Base-by-base conservation (phyloP, 2,329 filamentous ascomycete genomes). In the Trichoderma arundinaceum region DNA sequence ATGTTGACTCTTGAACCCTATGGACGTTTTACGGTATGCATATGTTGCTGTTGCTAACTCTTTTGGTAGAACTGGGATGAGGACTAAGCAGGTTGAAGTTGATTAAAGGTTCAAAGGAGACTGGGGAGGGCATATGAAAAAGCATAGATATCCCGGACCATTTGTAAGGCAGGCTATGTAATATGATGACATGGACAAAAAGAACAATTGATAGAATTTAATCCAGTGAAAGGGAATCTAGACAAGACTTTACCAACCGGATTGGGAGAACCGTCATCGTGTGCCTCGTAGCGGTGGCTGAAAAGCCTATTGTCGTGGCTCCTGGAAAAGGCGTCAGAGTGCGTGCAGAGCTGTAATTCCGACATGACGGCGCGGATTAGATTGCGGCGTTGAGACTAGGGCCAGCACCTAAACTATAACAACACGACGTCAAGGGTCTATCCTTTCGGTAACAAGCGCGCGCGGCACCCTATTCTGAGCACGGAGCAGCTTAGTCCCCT, bases 1-100 rank as follows among this genome's bases (percentile, higher is more conserved):
- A 2, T 46, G 41, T 15, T 46, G 13, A 35, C 2, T 2, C 17
- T 15, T 19, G 22, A 28, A 15, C 35, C 13, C 10, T 38, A 7
- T 52, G 57, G 17, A 13, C 44, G 1, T 38, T 17, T 13, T 13
- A 48, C 35, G 17, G 19, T 43, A 15, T 12, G 35, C 13, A 22
- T 15, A 43, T 33, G 64, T 28, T 54, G 9, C 35, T 35, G 10
- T 41, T 64, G 65, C 77, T 79, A 72, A 82, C 73, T 7, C 39
- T 44, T 38, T 17, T 7, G 28, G 19, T 64, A 85, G 83, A 87
- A 87, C 84, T 88, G 85, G 85, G 85, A 88, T 70, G 85, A 88
- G 77, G 85, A 88, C 75, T 88, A 80, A 81, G 70, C 52, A 66
- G 72, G 82, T 75, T n/a, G 28, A 7, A 65, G 66, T 33, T 33